Conservation (phyloP, 305 asterid species). For the Fraxinus floribunda region DNA sequence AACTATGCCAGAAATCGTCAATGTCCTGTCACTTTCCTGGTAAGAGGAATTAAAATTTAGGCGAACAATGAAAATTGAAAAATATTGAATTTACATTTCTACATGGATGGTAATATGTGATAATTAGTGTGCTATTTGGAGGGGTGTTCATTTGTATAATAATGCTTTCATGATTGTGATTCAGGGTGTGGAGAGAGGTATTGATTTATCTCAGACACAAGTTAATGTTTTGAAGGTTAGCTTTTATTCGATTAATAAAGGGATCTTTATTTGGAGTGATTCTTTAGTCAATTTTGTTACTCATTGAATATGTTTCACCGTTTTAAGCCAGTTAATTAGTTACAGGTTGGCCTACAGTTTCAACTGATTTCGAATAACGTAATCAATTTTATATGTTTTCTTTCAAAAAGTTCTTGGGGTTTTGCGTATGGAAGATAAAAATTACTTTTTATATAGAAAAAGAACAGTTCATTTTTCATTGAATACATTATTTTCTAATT, state of each 20-base stretch:
- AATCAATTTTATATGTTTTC: not conserved
- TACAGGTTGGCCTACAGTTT: not conserved
- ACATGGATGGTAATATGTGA: not conserved
- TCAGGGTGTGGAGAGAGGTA: constrained; percentile 44
- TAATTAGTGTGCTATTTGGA: not conserved
- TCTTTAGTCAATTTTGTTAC: constrained; percentile 6
- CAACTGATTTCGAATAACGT: not conserved
- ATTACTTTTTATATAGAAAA: not conserved
- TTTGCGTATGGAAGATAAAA: not conserved
- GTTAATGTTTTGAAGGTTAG: constrained; percentile 43
- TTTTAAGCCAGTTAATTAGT: not conserved
- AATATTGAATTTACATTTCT: not conserved
- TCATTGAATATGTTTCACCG: not conserved
- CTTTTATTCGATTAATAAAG: constrained; percentile 15
- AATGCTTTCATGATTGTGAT: constrained; percentile 12
- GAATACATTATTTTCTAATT: constrained; percentile 20
- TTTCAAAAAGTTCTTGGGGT: not conserved
- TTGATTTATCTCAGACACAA: constrained; percentile 30
- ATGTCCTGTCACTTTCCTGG: constrained; percentile 42
- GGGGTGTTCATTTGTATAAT: not conserved
- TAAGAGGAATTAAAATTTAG: constrained; percentile 22
- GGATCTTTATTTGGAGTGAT: not conserved
- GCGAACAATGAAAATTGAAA: not conserved
- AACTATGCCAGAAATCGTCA: constrained; percentile 37
- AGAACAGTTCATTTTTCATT: not conserved